These are phyloP conservation scores for Aspergillus neotritici DNA, from an alignment of 2,329 filamentous ascomycete genomes.

Conservation along the genomic window DNA sequence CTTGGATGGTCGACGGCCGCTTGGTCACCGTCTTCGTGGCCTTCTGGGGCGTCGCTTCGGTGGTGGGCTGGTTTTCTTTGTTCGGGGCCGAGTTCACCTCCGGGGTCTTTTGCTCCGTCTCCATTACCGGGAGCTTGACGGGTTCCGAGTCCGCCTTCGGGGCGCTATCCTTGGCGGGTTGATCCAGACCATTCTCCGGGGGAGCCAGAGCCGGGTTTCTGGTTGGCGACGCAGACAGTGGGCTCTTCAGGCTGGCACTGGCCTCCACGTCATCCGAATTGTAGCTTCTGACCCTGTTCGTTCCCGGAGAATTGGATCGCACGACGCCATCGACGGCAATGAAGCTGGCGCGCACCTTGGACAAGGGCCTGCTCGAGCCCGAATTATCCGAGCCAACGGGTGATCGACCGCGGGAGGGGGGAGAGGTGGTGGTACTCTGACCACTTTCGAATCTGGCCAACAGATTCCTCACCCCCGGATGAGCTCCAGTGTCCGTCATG, in stretches of 20 bases:
- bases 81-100: conserved; percentile 11
- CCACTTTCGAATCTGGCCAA: conserved; percentile 75
- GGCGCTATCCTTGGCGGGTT: conserved; percentile 11
- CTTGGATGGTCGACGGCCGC: conserved; percentile 28
- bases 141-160: background rate
- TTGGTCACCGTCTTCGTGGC: conserved; percentile 23
- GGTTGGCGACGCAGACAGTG: conserved; percentile 23
- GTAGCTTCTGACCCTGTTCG: conserved; percentile 26
- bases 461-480: conserved; percentile 62
- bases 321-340: conserved; percentile 59
- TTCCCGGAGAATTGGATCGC: conserved; percentile 30
- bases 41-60: conserved; percentile 14
- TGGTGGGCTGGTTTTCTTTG: conserved; percentile 14
- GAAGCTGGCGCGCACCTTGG: conserved; percentile 70
- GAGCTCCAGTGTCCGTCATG: conserved; percentile 19
- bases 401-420: conserved; percentile 65
- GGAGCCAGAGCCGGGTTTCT: conserved; percentile 13
- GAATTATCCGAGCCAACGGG: conserved; percentile 48
- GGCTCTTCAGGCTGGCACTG: conserved; percentile 24
- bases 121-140: no score
- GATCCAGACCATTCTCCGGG: conserved; percentile 10
- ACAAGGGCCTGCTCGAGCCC: conserved; percentile 54
- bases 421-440: conserved; percentile 53
- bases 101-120: background rate
- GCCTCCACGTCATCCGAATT: conserved; percentile 27